Conservation (phyloP, 2,329 filamentous ascomycete species). For the Ophiostoma novo-ulmi region DNA sequence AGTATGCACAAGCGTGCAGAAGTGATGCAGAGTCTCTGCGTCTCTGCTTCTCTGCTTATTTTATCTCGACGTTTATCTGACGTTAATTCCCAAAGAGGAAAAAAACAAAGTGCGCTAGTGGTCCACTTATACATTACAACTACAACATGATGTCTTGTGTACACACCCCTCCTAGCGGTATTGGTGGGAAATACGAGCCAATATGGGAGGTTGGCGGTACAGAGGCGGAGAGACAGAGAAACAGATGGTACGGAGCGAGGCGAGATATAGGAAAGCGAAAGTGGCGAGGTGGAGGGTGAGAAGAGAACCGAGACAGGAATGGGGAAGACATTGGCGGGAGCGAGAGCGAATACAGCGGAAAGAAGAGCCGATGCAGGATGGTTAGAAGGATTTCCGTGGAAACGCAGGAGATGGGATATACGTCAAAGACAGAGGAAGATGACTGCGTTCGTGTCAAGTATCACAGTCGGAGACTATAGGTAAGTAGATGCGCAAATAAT, state of each 20-base stretch:
- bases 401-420: not conserved
- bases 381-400: not conserved
- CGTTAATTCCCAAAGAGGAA: slow-evolving; percentile 13
- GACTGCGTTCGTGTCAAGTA: no score
- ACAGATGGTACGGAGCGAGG: not conserved
- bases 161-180: not conserved
- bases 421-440: no score
- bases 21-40: not conserved
- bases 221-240: not conserved
- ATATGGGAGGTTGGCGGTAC: not conserved
- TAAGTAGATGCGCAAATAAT: not conserved
- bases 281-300: not conserved
- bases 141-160: not conserved
- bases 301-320: not conserved
- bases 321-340: no score
- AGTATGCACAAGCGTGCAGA: not conserved
- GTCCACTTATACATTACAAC: slow-evolving; percentile 18
- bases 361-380: not conserved
- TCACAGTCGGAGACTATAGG: no score
- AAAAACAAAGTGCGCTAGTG: not conserved
- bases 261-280: not conserved
- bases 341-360: not conserved
- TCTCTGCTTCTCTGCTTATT: not conserved
- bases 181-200: not conserved
- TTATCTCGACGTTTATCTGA: slow-evolving; percentile 12